Evolutionary conservation across 2,329 filamentous ascomycete species (phyloP), one percentile per base, ranked within the genome.

Genomic region (Trichoderma sp.): DNA sequence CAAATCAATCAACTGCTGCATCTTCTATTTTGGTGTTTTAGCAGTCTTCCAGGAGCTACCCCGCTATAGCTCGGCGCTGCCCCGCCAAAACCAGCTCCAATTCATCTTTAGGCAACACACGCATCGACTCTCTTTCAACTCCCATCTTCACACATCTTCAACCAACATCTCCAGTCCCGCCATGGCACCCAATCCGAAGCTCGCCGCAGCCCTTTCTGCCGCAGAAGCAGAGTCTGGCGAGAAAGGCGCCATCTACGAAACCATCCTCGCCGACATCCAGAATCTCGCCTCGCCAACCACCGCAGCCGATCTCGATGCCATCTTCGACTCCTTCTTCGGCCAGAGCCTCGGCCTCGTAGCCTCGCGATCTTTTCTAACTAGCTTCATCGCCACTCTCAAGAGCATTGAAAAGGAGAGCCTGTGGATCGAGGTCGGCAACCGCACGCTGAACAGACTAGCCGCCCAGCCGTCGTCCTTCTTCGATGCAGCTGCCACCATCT

Each of bases 401-500:
- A 84, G 85, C 24, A 86, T 95, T 75, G 83, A 88, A 50, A 89
- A 91, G 79, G 84, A 91, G 59, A 90, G 93, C 76, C 86, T 92
- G 77, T 93, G 93, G 85, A 93, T 97, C 80, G 90, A 92, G 78
- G 93, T 95, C 64, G 95, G 94, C 79, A 89, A 90, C 80, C 91
- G 93, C 82, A 90, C 94, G n/a, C 89, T 97, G 59, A 85, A 88
- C 68, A 87, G 91, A 60, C 89, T 98, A 69, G 81, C 85, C 83
- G 89, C 82, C 84, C 93, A 83, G 86, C 91, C 82, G 33, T 92
- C 84, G 85, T 93, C 82, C 38, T 97, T 95, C 81, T 92, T 97
- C 84, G 95, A 98, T 83, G 95, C 97, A 83, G 91, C 93, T 80
- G 94, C 93, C 6, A 87, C 91, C 62, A 88, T 98, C 72, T 93